Evolutionary conservation across 441 rosid genomes (phyloP).

Genomic region (Arabidopsis hybrid): DNA sequence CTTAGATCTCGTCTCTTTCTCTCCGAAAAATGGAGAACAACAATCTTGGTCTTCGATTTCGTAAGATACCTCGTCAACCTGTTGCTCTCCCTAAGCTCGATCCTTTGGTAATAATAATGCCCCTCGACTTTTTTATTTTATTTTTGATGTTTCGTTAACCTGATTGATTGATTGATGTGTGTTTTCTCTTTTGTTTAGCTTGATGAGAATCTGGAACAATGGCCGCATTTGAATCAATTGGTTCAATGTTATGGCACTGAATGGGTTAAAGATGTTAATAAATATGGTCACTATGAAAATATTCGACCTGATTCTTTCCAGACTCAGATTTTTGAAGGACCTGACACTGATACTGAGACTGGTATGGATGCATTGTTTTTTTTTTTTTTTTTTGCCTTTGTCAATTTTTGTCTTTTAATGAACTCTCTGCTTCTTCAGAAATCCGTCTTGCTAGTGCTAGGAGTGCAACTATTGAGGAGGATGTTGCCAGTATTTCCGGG

Average conservation of each 20-base stretch:
- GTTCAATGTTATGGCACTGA: conserved; percentile 89
- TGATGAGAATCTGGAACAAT: conserved; percentile 92
- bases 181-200: conserved; percentile 51
- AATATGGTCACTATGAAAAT: conserved; percentile 91
- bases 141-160: background rate
- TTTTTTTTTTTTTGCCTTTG: background rate
- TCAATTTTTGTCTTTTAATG: background rate
- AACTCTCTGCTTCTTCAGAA: conserved; percentile 54
- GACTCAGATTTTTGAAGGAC: conserved; percentile 96
- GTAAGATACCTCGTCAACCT: conserved; percentile 75
- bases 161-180: background rate
- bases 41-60: conserved; percentile 74
- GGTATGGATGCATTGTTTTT: conserved; percentile 51
- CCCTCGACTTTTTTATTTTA: background rate
- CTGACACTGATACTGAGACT: conserved; percentile 93
- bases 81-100: conserved; percentile 78
- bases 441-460: conserved; percentile 82
- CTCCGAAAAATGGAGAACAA: conserved; percentile 49
- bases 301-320: conserved; percentile 68
- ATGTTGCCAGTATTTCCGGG: conserved; percentile 83
- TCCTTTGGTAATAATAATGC: conserved; percentile 65
- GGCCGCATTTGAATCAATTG: conserved; percentile 96
- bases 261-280: conserved; percentile 94
- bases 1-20: conserved; percentile 18
- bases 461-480: conserved; percentile 71